Conservation (phyloP, 495 filamentous ascomycete species). For the Penicillium simplicissimum region DNA sequence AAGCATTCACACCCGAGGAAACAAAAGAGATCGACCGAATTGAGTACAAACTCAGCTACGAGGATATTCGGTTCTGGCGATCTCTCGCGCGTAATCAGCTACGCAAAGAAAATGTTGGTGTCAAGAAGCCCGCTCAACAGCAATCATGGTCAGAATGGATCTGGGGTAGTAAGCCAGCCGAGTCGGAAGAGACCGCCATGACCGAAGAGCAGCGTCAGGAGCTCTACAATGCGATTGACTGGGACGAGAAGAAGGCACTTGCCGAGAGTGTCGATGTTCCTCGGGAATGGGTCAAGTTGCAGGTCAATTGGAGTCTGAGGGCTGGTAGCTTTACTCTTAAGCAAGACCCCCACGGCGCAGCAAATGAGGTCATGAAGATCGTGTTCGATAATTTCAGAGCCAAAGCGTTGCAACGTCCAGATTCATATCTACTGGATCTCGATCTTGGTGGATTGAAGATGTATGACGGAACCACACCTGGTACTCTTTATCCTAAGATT, state of each 20-base stretch:
- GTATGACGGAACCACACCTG: conserved; percentile 91
- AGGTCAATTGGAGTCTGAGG: conserved; percentile 83
- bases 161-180: conserved; percentile 76
- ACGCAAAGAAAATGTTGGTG: conserved; percentile 87
- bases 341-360: conserved; percentile 77
- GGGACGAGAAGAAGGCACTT: conserved; percentile 92
- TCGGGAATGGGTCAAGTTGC: conserved; percentile 85
- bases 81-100: conserved; percentile 92
- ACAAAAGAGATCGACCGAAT: conserved; percentile 69
- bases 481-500: conserved; percentile 88
- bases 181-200: conserved; percentile 75
- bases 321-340: conserved; percentile 93
- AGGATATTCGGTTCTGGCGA: conserved; percentile 95
- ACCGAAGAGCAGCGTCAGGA: conserved; percentile 95
- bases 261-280: conserved; percentile 85
- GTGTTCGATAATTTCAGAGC: conserved; percentile 94
- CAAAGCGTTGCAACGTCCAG: conserved; percentile 80
- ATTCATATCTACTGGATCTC: conserved; percentile 83
- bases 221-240: conserved; percentile 95
- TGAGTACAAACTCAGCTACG: conserved; percentile 87
- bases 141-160: conserved; percentile 88
- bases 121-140: conserved; percentile 61
- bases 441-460: conserved; percentile 90
- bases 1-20: conserved; percentile 68
- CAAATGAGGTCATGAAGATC: conserved; percentile 78